A percentile compares a stretch with the other conserved stretches of the same genome.
Evolutionary conservation across 2,329 filamentous ascomycete species (phyloP).

Genomic region (Diaporthe nobilis): DNA sequence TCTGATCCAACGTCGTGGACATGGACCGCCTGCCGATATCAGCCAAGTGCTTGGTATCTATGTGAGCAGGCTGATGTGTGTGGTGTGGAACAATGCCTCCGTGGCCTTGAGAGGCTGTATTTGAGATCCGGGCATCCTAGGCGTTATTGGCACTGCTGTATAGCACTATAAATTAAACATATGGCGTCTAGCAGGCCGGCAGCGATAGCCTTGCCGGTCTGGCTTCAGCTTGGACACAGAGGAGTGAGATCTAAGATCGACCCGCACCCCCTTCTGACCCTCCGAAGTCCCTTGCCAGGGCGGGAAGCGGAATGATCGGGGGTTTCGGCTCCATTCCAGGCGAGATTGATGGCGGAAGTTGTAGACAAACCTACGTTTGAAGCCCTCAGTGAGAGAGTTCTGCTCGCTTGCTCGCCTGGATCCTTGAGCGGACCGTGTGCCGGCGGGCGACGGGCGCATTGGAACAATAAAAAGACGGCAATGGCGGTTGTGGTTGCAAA

Average conservation of each 20-base stretch:
- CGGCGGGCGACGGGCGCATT: slow-evolving; percentile 2
- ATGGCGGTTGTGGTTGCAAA: slow-evolving; percentile 29
- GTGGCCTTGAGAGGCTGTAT: slow-evolving; percentile 2
- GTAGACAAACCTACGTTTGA: background rate
- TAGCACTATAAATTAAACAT: slow-evolving; percentile 22
- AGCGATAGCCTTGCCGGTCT: slow-evolving; percentile 27
- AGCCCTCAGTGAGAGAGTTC: background rate
- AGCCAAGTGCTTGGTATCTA: slow-evolving; percentile 1
- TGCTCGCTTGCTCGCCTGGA: slow-evolving; percentile 2
- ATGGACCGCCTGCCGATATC: slow-evolving; percentile 5
- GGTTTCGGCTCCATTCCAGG: slow-evolving; percentile 30
- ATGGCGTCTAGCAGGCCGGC: slow-evolving; percentile 12
- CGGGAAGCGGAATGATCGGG: slow-evolving; percentile 33
- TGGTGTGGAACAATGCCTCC: slow-evolving; percentile 15
- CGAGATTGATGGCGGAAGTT: slow-evolving; percentile 33
- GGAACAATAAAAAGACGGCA: slow-evolving; percentile 23
- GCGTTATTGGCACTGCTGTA: slow-evolving; percentile 13
- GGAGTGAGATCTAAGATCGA: slow-evolving; percentile 29
- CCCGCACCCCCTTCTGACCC: slow-evolving; percentile 24
- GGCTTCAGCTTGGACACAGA: slow-evolving; percentile 16
- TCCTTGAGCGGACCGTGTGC: slow-evolving; percentile 26
- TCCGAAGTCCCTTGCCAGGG: slow-evolving; percentile 14
- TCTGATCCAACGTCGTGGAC: slow-evolving; percentile 18
- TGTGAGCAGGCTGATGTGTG: slow-evolving; percentile 12
- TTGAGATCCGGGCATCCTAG: slow-evolving; percentile 7